Conservation (phyloP, 2,329 filamentous ascomycete genomes). For the Epichloe elymi region DNA sequence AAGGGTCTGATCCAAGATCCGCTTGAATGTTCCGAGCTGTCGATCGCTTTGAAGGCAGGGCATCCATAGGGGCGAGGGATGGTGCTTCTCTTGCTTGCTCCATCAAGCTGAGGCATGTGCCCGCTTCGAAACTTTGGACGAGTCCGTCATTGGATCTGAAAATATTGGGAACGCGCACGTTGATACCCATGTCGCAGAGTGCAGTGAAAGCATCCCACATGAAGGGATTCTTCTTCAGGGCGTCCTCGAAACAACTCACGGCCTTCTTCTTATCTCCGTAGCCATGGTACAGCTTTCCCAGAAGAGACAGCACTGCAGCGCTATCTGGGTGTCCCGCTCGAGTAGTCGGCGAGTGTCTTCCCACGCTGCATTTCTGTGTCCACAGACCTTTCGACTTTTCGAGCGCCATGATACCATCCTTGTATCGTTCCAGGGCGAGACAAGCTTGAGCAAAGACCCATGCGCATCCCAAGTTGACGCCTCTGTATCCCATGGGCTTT, state of each 20-base stretch:
- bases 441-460: conserved; percentile 90
- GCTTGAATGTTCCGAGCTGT: conserved; percentile 23
- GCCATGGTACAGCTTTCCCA: conserved; percentile 76
- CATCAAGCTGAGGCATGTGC: conserved; percentile 10
- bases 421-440: conserved; percentile 61
- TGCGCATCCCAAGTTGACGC: conserved; percentile 70
- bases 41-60: conserved; percentile 29
- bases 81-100: conserved; percentile 24
- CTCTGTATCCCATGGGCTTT: conserved; percentile 56
- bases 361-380: conserved; percentile 62
- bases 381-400: conserved; percentile 72
- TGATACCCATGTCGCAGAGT: conserved; percentile 76
- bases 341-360: conserved; percentile 66
- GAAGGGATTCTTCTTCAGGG: conserved; percentile 81
- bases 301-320: conserved; percentile 66
- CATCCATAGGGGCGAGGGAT: conserved; percentile 19
- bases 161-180: conserved; percentile 70
- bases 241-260: conserved; percentile 74
- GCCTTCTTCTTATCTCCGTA: conserved; percentile 77
- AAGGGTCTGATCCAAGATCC: conserved; percentile 34
- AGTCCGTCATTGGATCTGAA: conserved; percentile 58
- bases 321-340: conserved; percentile 70
- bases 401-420: conserved; percentile 70
- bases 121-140: conserved; percentile 32
- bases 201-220: conserved; percentile 95